These are phyloP conservation scores for Ilyonectria destructans DNA, from an alignment of 2,329 filamentous ascomycete genomes.

Conservation along the genomic window DNA sequence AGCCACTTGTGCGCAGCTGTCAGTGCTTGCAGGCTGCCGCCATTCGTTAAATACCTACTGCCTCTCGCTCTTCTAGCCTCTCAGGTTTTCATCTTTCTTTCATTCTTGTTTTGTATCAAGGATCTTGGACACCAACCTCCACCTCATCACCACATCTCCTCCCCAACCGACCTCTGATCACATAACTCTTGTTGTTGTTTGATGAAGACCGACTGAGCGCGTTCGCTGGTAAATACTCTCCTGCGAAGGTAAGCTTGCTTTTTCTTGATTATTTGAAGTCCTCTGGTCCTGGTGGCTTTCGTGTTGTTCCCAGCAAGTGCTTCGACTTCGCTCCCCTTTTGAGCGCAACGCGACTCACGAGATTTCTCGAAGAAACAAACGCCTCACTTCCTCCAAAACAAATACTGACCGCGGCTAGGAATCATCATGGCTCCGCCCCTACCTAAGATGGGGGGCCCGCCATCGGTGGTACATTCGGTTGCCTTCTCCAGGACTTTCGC, in stretches of 20 bases:
- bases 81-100: constrained; percentile 1
- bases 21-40: constrained; percentile 4
- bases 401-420: constrained; percentile 33
- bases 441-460: constrained; percentile 26
- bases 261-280: neutral
- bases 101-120: neutral
- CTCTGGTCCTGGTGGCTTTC: neutral
- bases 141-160: neutral
- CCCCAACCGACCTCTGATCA: neutral
- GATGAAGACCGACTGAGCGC: neutral
- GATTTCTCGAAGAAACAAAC: neutral
- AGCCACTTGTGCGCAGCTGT: neutral
- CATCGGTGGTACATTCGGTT: constrained; percentile 35
- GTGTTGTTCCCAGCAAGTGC: too few species aligned
- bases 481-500: constrained; percentile 43
- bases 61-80: constrained; percentile 9
- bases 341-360: neutral
- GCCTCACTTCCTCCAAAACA: neutral
- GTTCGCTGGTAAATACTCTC: neutral
- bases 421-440: constrained; percentile 38
- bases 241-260: constrained; percentile 7
- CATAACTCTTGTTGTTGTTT: constrained; percentile 6
- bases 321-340: neutral
- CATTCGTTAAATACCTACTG: constrained; percentile 4
- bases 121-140: neutral